phyloP scores from a whole-genome alignment of 2,329 filamentous ascomycete genomes.

The Aspergillaceae sp. region DNA sequence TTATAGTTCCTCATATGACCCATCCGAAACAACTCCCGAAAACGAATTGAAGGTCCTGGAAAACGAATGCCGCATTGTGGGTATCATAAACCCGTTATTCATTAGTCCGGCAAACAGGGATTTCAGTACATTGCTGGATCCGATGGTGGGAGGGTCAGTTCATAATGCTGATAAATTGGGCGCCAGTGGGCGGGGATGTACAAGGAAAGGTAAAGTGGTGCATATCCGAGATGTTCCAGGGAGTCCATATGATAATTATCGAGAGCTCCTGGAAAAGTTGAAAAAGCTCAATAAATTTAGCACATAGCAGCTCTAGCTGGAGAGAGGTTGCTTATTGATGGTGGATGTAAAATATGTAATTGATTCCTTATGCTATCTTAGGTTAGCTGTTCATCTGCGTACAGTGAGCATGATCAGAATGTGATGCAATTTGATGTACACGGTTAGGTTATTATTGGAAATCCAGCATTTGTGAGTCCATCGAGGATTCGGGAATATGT shows the following conservation, averaged over 20 bases:
- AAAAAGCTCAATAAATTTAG: neutral
- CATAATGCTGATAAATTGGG: conserved; percentile 8
- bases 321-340: neutral
- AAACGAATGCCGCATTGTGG: conserved; percentile 15
- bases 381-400: neutral
- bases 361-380: neutral
- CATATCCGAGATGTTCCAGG: conserved; percentile 8
- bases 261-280: conserved; percentile 9
- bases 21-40: conserved; percentile 13
- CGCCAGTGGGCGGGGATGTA: conserved; percentile 16
- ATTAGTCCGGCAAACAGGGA: conserved; percentile 17
- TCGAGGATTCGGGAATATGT: neutral
- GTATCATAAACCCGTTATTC: conserved; percentile 12
- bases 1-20: conserved; percentile 20
- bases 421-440: neutral
- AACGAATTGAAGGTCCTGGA: conserved; percentile 12
- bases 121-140: conserved; percentile 13
- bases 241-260: neutral
- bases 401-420: neutral
- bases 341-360: neutral
- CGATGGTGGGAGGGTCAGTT: conserved; percentile 10
- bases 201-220: conserved; percentile 13
- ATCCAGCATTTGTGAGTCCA: neutral
- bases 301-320: neutral
- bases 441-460: neutral